Base-by-base conservation (phyloP, 371 early-diverging fungal genomes). In the Phascolomyces articulosus region DNA sequence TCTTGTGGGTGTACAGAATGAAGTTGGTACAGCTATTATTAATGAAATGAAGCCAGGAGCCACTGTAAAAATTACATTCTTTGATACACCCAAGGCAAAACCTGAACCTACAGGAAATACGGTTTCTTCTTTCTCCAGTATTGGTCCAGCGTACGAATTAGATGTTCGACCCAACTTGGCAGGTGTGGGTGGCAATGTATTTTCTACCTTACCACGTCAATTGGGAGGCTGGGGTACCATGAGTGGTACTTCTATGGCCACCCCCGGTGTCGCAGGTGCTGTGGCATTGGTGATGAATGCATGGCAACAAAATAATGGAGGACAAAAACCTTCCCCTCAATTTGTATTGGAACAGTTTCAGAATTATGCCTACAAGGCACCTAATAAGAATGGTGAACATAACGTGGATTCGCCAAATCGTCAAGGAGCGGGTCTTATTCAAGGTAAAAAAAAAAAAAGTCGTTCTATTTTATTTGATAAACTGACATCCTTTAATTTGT, bases 341-440 rank as follows among this genome's bases (percentile, higher is more conserved):
- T 68, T 53, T 56, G 67, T 74, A 55, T 55, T 55, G 31, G 75
- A 74, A 56, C 60, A 70, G 24, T 73, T 80, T 65, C 73, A 80
- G 67, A 89, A 86, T 76, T 76, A 75, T 34, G 86, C 81, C 38
- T 47, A 57, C 62, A 41, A 60, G n/a, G 71, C 72, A 27, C 71
- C 78, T 38, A 34, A 60, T 40, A 51, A 44, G 4, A 73, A 81
- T 62, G 65, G 49, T 55, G 57, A 44, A 2, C 21, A 24, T 4
- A 59, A 47, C 21, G 67, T 70, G 57, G 60, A 77, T 23, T 67
- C 79, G 54, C 71, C 75, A 57, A 70, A 70, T 49, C 60, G 69
- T 21, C 88, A 91, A 69, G 94, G 94, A 23, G 81, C 90, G 55
- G 94, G 94, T 55, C 72, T 93, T 20, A 69, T 93, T 59, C 82